Conservation (phyloP, 2,329 filamentous ascomycete species). For the Calonectria leucothoes region DNA sequence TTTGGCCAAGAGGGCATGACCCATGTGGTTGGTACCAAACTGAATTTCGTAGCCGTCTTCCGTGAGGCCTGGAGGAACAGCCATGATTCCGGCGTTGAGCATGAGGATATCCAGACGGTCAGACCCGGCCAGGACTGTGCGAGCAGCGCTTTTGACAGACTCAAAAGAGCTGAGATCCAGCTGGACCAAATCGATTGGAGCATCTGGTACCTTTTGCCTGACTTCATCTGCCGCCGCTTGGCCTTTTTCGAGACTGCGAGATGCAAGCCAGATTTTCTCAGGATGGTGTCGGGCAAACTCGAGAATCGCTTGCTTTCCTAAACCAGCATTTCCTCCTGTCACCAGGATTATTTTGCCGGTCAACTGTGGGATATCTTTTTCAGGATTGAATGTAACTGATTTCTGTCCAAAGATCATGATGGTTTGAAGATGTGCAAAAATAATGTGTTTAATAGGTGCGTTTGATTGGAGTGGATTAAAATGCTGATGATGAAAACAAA, state of each 20-base stretch:
- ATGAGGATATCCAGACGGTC: slow-evolving; percentile 55
- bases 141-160: slow-evolving; percentile 54
- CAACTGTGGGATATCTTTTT: slow-evolving; percentile 67
- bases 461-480: no score
- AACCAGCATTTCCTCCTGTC: slow-evolving; percentile 84
- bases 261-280: slow-evolving; percentile 31
- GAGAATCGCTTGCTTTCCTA: slow-evolving; percentile 26
- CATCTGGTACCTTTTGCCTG: slow-evolving; percentile 36
- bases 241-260: slow-evolving; percentile 50
- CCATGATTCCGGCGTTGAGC: slow-evolving; percentile 54
- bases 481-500: neutral
- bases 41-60: slow-evolving; percentile 61
- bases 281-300: slow-evolving; percentile 27
- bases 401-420: neutral
- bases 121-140: slow-evolving; percentile 46
- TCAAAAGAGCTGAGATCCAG: slow-evolving; percentile 59
- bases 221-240: slow-evolving; percentile 51
- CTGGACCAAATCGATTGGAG: slow-evolving; percentile 48
- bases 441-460: neutral
- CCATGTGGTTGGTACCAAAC: slow-evolving; percentile 62
- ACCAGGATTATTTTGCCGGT: slow-evolving; percentile 83
- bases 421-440: neutral
- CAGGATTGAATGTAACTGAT: slow-evolving; percentile 27
- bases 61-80: slow-evolving; percentile 47
- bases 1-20: slow-evolving; percentile 58